Percentiles rank a stretch among this genome's conserved stretches.
phyloP scores from a whole-genome alignment of 331 rosid species.

The Spiraea crenata region DNA sequence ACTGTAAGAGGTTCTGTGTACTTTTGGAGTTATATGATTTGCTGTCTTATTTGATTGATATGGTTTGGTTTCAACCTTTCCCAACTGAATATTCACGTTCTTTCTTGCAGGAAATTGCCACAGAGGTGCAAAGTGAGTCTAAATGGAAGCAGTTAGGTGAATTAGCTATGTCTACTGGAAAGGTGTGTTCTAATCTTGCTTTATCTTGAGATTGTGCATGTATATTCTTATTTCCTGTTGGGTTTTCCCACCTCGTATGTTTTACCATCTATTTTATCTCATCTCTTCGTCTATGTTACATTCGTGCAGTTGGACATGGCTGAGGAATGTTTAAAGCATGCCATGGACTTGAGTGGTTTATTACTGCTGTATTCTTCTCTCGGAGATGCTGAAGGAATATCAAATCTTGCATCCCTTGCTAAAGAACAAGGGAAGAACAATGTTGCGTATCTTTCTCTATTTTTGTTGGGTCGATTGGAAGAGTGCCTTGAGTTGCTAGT shows the following conservation, averaged over 20 bases:
- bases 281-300: constrained; percentile 29
- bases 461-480: constrained; percentile 93
- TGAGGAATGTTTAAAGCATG: constrained; percentile 84
- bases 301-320: constrained; percentile 96
- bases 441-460: constrained; percentile 93
- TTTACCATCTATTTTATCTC: constrained; percentile 15
- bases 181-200: constrained; percentile 34
- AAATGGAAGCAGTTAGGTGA: constrained; percentile 99
- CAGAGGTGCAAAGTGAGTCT: constrained; percentile 77
- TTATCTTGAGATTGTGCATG: neutral
- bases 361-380: constrained; percentile 93
- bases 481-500: constrained; percentile 93
- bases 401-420: constrained; percentile 80
- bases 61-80: constrained; percentile 8
- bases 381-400: constrained; percentile 95
- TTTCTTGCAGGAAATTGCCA: constrained; percentile 71
- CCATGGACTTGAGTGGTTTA: constrained; percentile 96
- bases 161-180: constrained; percentile 93
- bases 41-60: constrained; percentile 5
- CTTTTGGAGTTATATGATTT: constrained; percentile 7
- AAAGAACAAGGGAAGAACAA: constrained; percentile 99
- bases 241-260: neutral
- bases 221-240: neutral
- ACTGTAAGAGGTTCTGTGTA: constrained; percentile 12
- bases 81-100: constrained; percentile 14